Conservation (phyloP, 2,329 filamentous ascomycete genomes). For the Ramularia endophylla region DNA sequence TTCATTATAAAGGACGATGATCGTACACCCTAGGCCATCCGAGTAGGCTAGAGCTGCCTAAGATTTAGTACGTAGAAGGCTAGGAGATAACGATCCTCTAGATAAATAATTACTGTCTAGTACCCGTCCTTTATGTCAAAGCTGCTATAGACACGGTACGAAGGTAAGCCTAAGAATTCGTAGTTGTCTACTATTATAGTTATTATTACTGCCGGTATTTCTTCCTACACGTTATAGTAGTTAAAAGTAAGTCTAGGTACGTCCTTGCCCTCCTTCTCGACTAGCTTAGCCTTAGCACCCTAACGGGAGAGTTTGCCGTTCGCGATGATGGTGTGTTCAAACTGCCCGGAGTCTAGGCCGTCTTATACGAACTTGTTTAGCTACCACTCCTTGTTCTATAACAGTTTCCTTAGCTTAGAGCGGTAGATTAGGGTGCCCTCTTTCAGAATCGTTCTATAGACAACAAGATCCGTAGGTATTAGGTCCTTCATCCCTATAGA, state of each 20-base stretch:
- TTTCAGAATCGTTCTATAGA: background rate
- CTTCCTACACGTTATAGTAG: background rate
- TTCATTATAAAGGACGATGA: too few species aligned
- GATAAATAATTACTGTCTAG: constrained; percentile 5
- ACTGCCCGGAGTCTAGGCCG: too few species aligned
- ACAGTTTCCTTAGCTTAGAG: background rate
- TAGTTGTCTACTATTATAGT: background rate
- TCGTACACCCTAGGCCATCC: too few species aligned
- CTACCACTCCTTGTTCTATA: background rate
- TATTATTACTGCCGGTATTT: background rate
- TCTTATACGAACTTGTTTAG: too few species aligned
- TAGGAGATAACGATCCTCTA: constrained; percentile 2
- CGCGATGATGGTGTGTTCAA: too few species aligned
- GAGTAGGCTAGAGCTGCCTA: constrained; percentile 2
- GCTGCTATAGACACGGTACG: background rate
- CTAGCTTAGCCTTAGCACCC: background rate
- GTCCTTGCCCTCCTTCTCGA: background rate
- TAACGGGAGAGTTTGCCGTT: too few species aligned
- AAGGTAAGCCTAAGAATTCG: background rate
- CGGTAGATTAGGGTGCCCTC: too few species aligned
- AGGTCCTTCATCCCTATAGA: background rate
- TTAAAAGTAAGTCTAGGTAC: too few species aligned
- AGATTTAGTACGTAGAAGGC: constrained; percentile 1
- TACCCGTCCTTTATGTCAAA: constrained; percentile 7
- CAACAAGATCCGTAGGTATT: background rate